Conservation (phyloP, 306 rosid species). For the Lithocarpus polystachyus region DNA sequence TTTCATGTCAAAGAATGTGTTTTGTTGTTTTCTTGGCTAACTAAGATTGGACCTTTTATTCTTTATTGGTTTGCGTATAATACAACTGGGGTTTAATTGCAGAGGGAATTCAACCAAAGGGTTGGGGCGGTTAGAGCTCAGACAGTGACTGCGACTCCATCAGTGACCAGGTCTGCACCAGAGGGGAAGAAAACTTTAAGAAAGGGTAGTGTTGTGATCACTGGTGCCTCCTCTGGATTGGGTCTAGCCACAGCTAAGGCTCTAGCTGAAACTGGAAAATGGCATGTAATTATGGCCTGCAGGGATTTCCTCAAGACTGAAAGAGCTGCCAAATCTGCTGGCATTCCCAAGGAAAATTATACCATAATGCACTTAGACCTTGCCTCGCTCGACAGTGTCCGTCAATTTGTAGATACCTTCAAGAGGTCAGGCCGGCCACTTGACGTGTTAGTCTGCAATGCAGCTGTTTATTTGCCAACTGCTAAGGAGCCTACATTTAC, state of each 20-base stretch:
- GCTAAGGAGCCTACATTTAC: conserved; percentile 89
- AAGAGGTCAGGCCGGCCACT: conserved; percentile 63
- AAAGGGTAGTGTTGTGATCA: conserved; percentile 79
- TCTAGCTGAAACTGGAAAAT: conserved; percentile 91
- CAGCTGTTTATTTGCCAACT: conserved; percentile 91
- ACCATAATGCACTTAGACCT: conserved; percentile 94
- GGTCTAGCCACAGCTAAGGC: conserved; percentile 97
- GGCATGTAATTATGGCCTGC: conserved; percentile 98
- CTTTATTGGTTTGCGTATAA: background rate
- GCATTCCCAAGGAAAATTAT: conserved; percentile 77
- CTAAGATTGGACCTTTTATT: background rate
- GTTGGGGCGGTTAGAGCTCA: conserved; percentile 62
- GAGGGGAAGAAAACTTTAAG: conserved; percentile 92
- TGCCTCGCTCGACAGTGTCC: conserved; percentile 86
- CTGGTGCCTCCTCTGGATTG: conserved; percentile 97
- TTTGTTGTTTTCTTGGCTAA: background rate
- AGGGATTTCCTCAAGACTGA: conserved; percentile 97
- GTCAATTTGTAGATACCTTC: conserved; percentile 83
- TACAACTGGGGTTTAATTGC: conserved; percentile 1
- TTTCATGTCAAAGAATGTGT: background rate
- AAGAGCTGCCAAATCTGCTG: conserved; percentile 93
- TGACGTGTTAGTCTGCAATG: conserved; percentile 90
- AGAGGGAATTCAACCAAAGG: conserved; percentile 55
- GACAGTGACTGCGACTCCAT: conserved; percentile 61
- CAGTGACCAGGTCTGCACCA: conserved; percentile 47